Base-by-base conservation (phyloP, 805 yeast species). In the Sugiyamaella valdiviana region DNA sequence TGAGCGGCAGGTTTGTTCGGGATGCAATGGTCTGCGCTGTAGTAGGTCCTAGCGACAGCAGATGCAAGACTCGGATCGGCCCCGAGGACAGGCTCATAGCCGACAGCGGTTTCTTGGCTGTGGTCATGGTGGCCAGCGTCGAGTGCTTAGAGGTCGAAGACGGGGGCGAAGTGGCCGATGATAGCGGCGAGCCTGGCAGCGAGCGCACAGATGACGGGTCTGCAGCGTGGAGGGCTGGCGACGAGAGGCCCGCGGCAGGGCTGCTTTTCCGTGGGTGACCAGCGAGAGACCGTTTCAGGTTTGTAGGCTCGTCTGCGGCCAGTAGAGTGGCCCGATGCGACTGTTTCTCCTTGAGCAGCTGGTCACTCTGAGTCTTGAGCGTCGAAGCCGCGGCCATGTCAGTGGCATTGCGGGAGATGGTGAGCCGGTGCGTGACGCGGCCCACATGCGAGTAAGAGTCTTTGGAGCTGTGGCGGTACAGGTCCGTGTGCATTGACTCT, bases 41-140 rank as follows among this genome's bases (percentile, higher is more conserved):
- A 15, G 64, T 60, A 1, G 81, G 79, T 1, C 79, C 81, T 38
- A 77, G 59, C 1, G 82, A 77, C 35, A 77, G 56, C 21, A 72
- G 59, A 52, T 74, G 74, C 19, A 75, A 56, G 36, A 77, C 63
- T 45, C 74, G 70, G 55, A 54, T 60, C n/a, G 59, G 48, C 21
- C 61, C 55, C 15, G 58, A 53, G 16, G 56, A 43, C 29, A 56
- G 45, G 22, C 59, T 49, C 39, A 55, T 55, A 10, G 58, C 48
- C 2, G 62, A 21, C 41, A 54, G 49, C 38, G 51, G 59, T 42
- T 54, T 53, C 23, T 37, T 47, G n/a, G 55, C 38, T 9, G 55
- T 44, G 29, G 44, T 48, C 47, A 42, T 43, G 22, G 16, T 42
- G 16, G 47, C 48, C 37, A 44, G 20, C 6, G 48, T 26, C 22